Percentiles rank a stretch among this genome's conserved stretches.
phyloP scores from a whole-genome alignment of 257 asterid genomes.

The Mentha longifolia region DNA sequence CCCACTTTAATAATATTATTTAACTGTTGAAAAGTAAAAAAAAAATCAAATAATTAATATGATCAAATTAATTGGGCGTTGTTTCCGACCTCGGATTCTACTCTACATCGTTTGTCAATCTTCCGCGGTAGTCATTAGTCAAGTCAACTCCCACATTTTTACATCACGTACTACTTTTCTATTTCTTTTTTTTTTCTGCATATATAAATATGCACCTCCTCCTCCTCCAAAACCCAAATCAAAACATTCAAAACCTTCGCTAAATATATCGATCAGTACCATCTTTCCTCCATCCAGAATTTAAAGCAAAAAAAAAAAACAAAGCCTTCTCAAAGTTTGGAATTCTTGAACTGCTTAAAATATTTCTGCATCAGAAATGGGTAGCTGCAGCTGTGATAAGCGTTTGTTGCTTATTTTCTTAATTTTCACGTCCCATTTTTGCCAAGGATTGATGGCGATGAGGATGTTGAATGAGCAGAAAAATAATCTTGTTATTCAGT shows the following conservation, averaged over 20 bases:
- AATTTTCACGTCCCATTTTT: constrained; percentile 12
- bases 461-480: constrained; percentile 42
- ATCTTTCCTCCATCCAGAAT: too few species aligned
- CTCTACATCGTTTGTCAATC: not conserved
- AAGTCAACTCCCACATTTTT: constrained; percentile 22
- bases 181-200: not conserved
- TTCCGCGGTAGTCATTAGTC: constrained; percentile 33
- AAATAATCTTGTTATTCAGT: constrained; percentile 44
- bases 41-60: constrained; percentile 10
- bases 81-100: constrained; percentile 28
- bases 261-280: not conserved
- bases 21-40: too few species aligned
- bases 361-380: too few species aligned
- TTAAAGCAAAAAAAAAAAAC: too few species aligned
- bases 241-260: not conserved
- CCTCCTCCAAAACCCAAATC: not conserved
- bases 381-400: not conserved
- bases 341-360: too few species aligned
- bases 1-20: not conserved
- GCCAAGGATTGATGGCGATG: constrained; percentile 28
- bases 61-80: constrained; percentile 13
- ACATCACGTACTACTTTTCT: constrained; percentile 2
- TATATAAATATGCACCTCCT: constrained; percentile 2
- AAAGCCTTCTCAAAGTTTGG: too few species aligned
- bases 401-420: constrained; percentile 17